Conservation (phyloP, 163 green algal genomes). For the Scenedesmus sp. region DNA sequence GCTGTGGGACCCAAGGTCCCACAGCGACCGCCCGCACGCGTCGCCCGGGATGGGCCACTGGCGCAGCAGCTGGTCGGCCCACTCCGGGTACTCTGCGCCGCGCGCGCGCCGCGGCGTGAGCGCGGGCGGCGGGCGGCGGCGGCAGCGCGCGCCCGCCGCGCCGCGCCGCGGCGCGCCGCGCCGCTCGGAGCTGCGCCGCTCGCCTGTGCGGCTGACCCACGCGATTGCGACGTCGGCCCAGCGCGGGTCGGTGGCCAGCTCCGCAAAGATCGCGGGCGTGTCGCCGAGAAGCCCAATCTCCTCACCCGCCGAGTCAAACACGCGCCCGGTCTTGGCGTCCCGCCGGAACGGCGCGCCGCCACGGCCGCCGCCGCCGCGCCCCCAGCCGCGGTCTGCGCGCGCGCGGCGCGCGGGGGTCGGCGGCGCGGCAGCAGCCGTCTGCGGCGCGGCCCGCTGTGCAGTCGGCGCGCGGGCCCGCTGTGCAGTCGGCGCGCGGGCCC, state of each 20-base stretch:
- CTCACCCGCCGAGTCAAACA: constrained; percentile 37
- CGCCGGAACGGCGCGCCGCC: constrained; percentile 39
- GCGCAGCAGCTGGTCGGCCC: too few relatives aligned
- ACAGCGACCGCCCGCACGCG: neutral
- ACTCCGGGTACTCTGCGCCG: constrained; percentile 26
- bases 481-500: too few relatives aligned
- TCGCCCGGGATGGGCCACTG: too few relatives aligned
- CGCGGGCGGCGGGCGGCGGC: too few relatives aligned
- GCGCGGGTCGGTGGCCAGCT: constrained; percentile 12
- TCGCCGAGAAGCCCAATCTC: constrained; percentile 41
- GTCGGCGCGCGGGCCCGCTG: too few relatives aligned
- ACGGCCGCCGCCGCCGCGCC: too few relatives aligned
- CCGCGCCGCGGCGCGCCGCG: neutral
- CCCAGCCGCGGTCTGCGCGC: too few relatives aligned
- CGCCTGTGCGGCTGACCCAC: constrained; percentile 33
- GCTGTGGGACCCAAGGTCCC: constrained; percentile 22
- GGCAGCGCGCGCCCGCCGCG: too few relatives aligned
- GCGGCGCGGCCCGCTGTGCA: too few relatives aligned
- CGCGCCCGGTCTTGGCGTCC: constrained; percentile 13
- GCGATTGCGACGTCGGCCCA: constrained; percentile 34
- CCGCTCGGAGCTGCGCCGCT: constrained; percentile 11
- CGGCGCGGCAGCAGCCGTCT: too few relatives aligned
- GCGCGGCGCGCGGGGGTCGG: too few relatives aligned
- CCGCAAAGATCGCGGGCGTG: constrained; percentile 9
- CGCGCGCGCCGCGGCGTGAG: neutral